Conservation (phyloP, 495 filamentous ascomycete species). For the Penicillium canescens region DNA sequence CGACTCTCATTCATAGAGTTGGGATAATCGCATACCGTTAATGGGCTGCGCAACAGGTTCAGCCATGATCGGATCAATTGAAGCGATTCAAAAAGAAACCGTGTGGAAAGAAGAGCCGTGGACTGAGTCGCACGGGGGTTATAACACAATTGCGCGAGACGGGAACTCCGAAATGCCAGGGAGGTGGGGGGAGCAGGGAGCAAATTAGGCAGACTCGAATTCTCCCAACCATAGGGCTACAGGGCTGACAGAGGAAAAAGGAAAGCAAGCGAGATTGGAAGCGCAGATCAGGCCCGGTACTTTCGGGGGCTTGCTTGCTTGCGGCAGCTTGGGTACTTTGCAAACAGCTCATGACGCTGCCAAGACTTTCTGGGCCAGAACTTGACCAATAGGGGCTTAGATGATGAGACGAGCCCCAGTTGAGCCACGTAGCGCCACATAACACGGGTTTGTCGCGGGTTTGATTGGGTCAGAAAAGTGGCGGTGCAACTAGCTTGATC, state of each 20-base stretch:
- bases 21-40: slow-evolving; percentile 12
- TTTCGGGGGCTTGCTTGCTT: slow-evolving; percentile 11
- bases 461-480: slow-evolving; percentile 17
- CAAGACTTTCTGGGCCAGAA: slow-evolving; percentile 10
- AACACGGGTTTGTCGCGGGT: slow-evolving; percentile 6
- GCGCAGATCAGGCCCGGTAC: slow-evolving; percentile 10
- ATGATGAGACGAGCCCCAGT: neutral
- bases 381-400: slow-evolving; percentile 4
- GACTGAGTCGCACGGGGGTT: slow-evolving; percentile 15
- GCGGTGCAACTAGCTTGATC: slow-evolving; percentile 19
- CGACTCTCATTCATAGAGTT: neutral
- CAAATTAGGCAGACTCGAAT: slow-evolving; percentile 11
- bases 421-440: slow-evolving; percentile 28
- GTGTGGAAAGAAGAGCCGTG: neutral
- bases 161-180: neutral
- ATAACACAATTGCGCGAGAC: slow-evolving; percentile 1
- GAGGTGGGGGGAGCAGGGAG: neutral
- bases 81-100: slow-evolving; percentile 3
- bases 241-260: slow-evolving; percentile 21
- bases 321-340: neutral
- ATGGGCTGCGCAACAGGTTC: slow-evolving; percentile 9
- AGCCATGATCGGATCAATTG: slow-evolving; percentile 12
- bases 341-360: slow-evolving; percentile 24
- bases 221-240: slow-evolving; percentile 22
- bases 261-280: slow-evolving; percentile 16